Percentiles rank a stretch among this genome's conserved stretches.
phyloP scores from a whole-genome alignment of 2,329 filamentous ascomycete species.

The Ophiosphaerella korrae region DNA sequence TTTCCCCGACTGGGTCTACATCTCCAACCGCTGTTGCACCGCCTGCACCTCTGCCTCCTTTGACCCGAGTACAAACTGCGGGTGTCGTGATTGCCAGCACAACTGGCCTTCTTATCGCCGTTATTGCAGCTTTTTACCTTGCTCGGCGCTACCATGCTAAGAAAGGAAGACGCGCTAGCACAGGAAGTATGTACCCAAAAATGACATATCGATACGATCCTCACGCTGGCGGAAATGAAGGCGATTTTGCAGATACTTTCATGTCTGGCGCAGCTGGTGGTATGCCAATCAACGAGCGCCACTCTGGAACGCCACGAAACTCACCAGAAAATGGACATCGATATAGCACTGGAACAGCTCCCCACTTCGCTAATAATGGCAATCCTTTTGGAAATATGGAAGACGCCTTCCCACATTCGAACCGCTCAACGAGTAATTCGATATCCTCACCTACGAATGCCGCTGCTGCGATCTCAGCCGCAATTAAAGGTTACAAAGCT shows the following conservation, averaged over 20 bases:
- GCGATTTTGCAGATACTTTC: constrained; percentile 22
- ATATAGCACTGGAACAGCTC: constrained; percentile 3
- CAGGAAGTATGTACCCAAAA: constrained; percentile 37
- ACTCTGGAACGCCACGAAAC: constrained; percentile 4
- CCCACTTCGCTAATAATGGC: constrained; percentile 15
- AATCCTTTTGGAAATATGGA: constrained; percentile 17
- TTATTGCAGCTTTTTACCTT: constrained; percentile 40
- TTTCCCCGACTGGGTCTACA: constrained; percentile 8
- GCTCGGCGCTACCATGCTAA: constrained; percentile 36
- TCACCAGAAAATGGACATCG: constrained; percentile 5
- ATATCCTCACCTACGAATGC: constrained; percentile 10
- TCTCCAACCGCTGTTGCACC: constrained; percentile 14
- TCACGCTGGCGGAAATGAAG: constrained; percentile 9
- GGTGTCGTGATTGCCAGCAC: constrained; percentile 43
- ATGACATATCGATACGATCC: constrained; percentile 44
- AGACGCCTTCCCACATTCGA: constrained; percentile 1
- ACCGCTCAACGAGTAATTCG: constrained; percentile 6
- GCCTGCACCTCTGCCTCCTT: constrained; percentile 25
- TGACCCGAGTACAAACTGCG: constrained; percentile 39
- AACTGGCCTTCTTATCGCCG: constrained; percentile 39
- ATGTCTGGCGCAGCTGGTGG: constrained; percentile 30
- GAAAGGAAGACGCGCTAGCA: constrained; percentile 28
- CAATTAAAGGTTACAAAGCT: constrained; percentile 14
- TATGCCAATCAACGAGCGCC: not conserved
- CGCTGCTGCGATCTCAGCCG: constrained; percentile 14